Evolutionary conservation across 345 rosid genomes (phyloP).

Genomic region (Rhizophora mangle): DNA sequence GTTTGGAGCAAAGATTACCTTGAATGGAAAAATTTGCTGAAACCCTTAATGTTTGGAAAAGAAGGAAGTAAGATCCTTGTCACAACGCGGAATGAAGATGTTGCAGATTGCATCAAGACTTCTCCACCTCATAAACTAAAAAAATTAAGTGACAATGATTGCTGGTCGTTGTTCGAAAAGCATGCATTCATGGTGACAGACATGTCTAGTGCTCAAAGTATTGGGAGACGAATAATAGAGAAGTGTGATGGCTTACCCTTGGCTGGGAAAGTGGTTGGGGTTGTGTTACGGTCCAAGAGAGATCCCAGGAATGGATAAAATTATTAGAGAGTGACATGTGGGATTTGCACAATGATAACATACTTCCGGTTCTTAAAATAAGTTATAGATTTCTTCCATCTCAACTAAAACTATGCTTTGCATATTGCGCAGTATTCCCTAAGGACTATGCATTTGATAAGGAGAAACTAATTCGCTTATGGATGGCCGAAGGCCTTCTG

Average conservation of each 20-base stretch:
- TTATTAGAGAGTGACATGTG: neutral
- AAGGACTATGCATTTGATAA: neutral
- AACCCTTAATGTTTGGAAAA: neutral
- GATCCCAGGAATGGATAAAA: neutral
- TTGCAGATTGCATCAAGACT: neutral
- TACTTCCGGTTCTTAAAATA: neutral
- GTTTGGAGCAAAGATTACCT: neutral
- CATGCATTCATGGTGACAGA: neutral
- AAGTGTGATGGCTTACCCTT: slow-evolving; percentile 6
- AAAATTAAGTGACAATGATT: neutral
- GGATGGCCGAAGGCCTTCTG: slow-evolving; percentile 22
- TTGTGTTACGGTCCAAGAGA: neutral
- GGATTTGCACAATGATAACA: neutral
- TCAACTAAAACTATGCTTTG: neutral
- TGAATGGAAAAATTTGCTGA: neutral
- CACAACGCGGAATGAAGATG: neutral
- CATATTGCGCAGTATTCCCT: neutral
- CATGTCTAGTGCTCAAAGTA: neutral
- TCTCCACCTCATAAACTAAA: neutral
- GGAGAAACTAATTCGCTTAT: neutral
- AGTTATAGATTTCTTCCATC: slow-evolving; percentile 5
- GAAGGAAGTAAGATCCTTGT: neutral
- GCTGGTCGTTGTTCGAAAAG: neutral
- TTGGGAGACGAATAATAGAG: neutral
- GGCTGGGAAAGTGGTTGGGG: neutral